phyloP scores from a whole-genome alignment of 208 protist species.

The Trypanosoma avium region DNA sequence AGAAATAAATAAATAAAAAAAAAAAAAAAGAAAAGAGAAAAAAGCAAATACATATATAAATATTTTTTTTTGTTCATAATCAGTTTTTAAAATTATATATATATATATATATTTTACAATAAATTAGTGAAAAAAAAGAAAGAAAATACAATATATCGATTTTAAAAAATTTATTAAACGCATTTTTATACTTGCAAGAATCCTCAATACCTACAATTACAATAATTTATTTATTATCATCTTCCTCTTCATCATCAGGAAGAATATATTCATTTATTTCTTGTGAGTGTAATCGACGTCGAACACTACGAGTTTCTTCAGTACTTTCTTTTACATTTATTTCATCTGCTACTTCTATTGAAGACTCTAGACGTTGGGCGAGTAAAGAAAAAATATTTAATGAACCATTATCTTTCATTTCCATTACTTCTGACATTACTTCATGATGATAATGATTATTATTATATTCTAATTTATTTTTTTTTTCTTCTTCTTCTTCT shows the following conservation, averaged over 20 bases:
- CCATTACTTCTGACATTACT: neutral
- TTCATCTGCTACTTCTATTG: slow-evolving; percentile 5
- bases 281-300: neutral
- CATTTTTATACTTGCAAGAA: no score
- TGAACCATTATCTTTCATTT: neutral
- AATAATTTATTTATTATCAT: neutral
- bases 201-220: no score
- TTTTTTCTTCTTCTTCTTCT: neutral
- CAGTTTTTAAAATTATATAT: no score
- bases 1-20: no score
- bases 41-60: no score
- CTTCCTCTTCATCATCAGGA: neutral
- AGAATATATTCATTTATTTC: neutral
- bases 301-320: neutral
- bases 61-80: no score
- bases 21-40: no score
- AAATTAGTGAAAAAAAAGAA: no score
- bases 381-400: slow-evolving; percentile 11
- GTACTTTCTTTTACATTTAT: neutral
- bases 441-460: neutral
- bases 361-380: slow-evolving; percentile 12
- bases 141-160: no score
- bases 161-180: no score
- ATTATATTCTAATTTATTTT: no score
- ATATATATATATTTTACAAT: no score